These are phyloP conservation scores for Dipodascus geniculatus DNA, from an alignment of 805 yeast species.

Conservation along the genomic window DNA sequence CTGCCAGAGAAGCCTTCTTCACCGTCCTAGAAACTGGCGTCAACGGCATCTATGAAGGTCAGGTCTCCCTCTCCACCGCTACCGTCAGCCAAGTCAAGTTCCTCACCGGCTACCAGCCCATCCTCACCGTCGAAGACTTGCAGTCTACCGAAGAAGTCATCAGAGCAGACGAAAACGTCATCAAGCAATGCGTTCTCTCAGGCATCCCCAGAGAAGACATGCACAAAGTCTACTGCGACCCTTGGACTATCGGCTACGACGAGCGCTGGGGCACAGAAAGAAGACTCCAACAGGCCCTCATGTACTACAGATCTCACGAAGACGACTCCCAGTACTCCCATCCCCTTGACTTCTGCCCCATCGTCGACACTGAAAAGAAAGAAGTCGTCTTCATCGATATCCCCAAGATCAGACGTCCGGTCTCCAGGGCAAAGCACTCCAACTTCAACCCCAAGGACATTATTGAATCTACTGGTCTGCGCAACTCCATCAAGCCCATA, in stretches of 20 bases:
- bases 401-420: slow-evolving; percentile 62
- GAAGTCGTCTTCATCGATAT: slow-evolving; percentile 66
- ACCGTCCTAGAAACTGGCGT: slow-evolving; percentile 48
- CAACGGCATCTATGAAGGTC: slow-evolving; percentile 60
- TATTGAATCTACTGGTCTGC: slow-evolving; percentile 46
- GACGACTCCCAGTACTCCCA: slow-evolving; percentile 67
- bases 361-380: slow-evolving; percentile 58
- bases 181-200: slow-evolving; percentile 57
- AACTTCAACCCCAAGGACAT: slow-evolving; percentile 59
- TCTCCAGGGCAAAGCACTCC: slow-evolving; percentile 55
- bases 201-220: slow-evolving; percentile 56
- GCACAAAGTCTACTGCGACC: slow-evolving; percentile 51
- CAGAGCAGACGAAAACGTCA: slow-evolving; percentile 59
- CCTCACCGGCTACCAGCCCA: slow-evolving; percentile 59
- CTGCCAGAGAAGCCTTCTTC: slow-evolving; percentile 58
- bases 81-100: slow-evolving; percentile 36
- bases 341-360: slow-evolving; percentile 75
- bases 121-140: slow-evolving; percentile 59
- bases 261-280: slow-evolving; percentile 69
- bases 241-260: slow-evolving; percentile 61
- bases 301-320: slow-evolving; percentile 65
- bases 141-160: slow-evolving; percentile 50
- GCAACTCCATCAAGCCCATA: slow-evolving; percentile 55
- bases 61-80: slow-evolving; percentile 43
- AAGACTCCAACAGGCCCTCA: slow-evolving; percentile 70